A percentile compares a stretch with the other conserved stretches of the same genome.
Conservation (phyloP, 2,329 filamentous ascomycete genomes). For the Aureobasidium subglaciale region DNA sequence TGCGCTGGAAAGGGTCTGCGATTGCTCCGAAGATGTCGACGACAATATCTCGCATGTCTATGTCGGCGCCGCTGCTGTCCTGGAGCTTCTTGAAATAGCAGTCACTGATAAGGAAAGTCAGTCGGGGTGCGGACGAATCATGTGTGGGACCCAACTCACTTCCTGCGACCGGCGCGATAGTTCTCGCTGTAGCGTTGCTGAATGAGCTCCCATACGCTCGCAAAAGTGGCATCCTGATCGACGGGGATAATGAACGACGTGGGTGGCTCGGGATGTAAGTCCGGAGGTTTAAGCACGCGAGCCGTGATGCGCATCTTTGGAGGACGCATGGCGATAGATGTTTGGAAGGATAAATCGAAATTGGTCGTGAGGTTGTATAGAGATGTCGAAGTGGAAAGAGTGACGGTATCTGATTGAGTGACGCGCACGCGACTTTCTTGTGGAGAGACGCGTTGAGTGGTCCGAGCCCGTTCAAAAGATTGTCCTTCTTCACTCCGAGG, state of each 20-base stretch:
- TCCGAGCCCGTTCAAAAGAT: not conserved
- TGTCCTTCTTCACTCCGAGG: not conserved
- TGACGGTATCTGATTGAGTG: not conserved
- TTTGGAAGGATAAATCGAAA: not conserved
- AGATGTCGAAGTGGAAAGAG: not conserved
- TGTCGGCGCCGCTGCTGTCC: slow-evolving; percentile 30
- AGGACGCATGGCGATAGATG: not conserved
- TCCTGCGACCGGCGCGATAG: slow-evolving; percentile 19
- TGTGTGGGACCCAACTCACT: not conserved
- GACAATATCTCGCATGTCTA: slow-evolving; percentile 31
- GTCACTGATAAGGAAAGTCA: slow-evolving; percentile 22
- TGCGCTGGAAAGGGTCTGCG: slow-evolving; percentile 22
- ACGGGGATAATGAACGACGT: not conserved
- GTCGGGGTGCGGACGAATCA: not conserved
- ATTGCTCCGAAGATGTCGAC: slow-evolving; percentile 29
- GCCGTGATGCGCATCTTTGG: not conserved
- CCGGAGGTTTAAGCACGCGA: not conserved
- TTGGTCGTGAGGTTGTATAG: not conserved
- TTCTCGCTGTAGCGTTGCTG: slow-evolving; percentile 31
- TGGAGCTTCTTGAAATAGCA: slow-evolving; percentile 33
- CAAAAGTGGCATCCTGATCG: slow-evolving; percentile 23
- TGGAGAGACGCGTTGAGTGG: not conserved
- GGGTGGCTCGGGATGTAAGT: not conserved
- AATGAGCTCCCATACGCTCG: slow-evolving; percentile 26
- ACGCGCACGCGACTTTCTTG: not conserved